Base-by-base conservation (phyloP, 805 yeast genomes). In the Alloascoidea africana region DNA sequence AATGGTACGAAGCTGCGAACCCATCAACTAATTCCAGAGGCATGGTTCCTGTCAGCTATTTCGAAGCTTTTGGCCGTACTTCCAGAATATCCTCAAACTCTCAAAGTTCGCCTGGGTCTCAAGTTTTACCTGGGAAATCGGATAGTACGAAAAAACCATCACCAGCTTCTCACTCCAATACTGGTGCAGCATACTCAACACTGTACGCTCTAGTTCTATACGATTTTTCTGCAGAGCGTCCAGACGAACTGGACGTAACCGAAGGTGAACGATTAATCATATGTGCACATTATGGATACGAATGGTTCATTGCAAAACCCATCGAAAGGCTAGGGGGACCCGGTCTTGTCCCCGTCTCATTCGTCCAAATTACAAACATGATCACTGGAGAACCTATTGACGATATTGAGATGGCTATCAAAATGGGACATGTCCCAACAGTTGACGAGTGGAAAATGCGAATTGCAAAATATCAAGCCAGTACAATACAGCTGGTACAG, bases 291-390 rank as follows among this genome's bases (percentile, higher is more conserved):
- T 94, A 89, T 52, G 86, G 85, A 39, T 81, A 66, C 45, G 99
- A 93, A 59, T 91, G 99, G 99, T 87, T 86, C 49, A 91, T 91
- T 42, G 97, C 96, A 3, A 91, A 91, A 55, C 96, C 96, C 11
- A 82, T 91, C 33, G 93, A 89, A 42, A 66, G 96, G 39, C 63
- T 91, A 30, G 97, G 98, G 17, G 98, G 96, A 1, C 97, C 97
- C 0, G 98, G 99, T 1, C 65, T 91, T 35, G 93, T 91, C 4
- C 98, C 99, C 0, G 87, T 84, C 3, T 72, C 83, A 14, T 91
- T 82, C 50, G 91, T 91, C 16, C 83, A 85, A 51, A 69, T 89
- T 27, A 73, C 89, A 32, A 94, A 91, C 55, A 68, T 86, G 41
- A 63, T 74, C 16, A 66, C 83, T 1, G 72, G 79, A 39, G 61